Evolutionary conservation across 345 rosid species (phyloP).

Genomic region (Noccaea caerulescens): DNA sequence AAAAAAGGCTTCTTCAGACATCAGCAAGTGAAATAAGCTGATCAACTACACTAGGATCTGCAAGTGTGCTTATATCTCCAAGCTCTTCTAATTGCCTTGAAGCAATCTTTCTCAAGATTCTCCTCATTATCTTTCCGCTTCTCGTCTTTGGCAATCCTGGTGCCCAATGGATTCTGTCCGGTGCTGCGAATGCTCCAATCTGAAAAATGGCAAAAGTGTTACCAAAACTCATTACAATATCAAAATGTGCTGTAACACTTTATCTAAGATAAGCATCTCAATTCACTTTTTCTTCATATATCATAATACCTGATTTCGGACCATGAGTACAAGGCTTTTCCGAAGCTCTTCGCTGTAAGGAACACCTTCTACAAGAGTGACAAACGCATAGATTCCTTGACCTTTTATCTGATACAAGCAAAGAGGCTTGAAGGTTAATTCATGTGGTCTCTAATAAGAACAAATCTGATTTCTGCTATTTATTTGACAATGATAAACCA

Average conservation of each 20-base stretch:
- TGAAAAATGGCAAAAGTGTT: slow-evolving; percentile 24
- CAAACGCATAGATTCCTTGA: slow-evolving; percentile 96
- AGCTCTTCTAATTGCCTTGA: slow-evolving; percentile 83
- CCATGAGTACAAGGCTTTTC: slow-evolving; percentile 66
- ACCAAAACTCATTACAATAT: slow-evolving; percentile 11
- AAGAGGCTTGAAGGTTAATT: neutral
- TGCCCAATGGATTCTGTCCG: slow-evolving; percentile 96
- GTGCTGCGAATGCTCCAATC: slow-evolving; percentile 98
- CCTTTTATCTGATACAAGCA: slow-evolving; percentile 73
- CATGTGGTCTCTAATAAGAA: neutral
- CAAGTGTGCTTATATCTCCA: slow-evolving; percentile 93
- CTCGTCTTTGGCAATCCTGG: slow-evolving; percentile 94
- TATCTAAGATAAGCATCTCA: neutral
- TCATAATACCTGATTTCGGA: slow-evolving; percentile 76
- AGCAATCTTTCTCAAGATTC: slow-evolving; percentile 93
- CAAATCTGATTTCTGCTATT: neutral
- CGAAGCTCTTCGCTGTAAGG: slow-evolving; percentile 88
- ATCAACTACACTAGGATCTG: slow-evolving; percentile 81
- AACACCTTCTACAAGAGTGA: slow-evolving; percentile 88
- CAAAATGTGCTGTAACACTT: neutral
- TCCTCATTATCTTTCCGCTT: slow-evolving; percentile 98
- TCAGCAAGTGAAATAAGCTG: slow-evolving; percentile 81
- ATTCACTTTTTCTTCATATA: neutral
- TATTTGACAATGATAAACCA: neutral
- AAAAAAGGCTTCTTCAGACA: slow-evolving; percentile 22